Conservation (phyloP, 2,329 filamentous ascomycete species). For the Colletotrichum incanum region DNA sequence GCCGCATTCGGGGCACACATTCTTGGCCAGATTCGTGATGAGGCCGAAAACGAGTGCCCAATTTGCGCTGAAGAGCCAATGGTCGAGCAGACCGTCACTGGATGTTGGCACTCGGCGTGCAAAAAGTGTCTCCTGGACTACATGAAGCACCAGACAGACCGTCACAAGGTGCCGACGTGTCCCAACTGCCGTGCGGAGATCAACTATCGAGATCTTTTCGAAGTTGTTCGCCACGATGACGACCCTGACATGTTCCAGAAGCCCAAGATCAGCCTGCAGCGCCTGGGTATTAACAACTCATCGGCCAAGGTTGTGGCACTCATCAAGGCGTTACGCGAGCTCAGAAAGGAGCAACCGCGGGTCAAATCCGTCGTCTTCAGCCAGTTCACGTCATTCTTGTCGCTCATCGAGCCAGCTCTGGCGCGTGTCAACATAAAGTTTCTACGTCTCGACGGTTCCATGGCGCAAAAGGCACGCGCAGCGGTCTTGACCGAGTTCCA, state of each 20-base stretch:
- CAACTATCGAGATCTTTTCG: slow-evolving; percentile 88
- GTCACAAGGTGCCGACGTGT: slow-evolving; percentile 83
- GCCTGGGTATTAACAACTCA: slow-evolving; percentile 75
- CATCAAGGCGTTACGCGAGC: slow-evolving; percentile 79
- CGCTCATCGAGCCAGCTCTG: slow-evolving; percentile 89
- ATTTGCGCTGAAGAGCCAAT: slow-evolving; percentile 97
- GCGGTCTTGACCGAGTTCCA: slow-evolving; percentile 83
- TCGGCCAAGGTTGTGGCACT: slow-evolving; percentile 92
- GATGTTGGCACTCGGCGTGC: slow-evolving; percentile 98
- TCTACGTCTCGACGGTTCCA: slow-evolving; percentile 92
- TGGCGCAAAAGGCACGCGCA: slow-evolving; percentile 88
- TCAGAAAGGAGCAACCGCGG: slow-evolving; percentile 76
- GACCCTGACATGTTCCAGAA: slow-evolving; percentile 63
- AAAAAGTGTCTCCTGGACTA: slow-evolving; percentile 93
- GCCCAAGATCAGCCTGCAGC: slow-evolving; percentile 72
- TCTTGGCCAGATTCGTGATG: slow-evolving; percentile 90
- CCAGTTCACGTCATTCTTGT: slow-evolving; percentile 96
- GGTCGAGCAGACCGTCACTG: slow-evolving; percentile 93
- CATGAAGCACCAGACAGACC: slow-evolving; percentile 88
- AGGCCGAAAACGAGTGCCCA: slow-evolving; percentile 90
- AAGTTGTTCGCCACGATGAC: slow-evolving; percentile 87
- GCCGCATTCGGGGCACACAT: slow-evolving; percentile 89
- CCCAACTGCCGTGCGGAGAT: slow-evolving; percentile 92
- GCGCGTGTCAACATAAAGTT: slow-evolving; percentile 79
- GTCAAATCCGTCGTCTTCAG: slow-evolving; percentile 96